These are phyloP conservation scores for Mycena latifolia DNA, from an alignment of 768 basidiomycete genomes.

Conservation along the genomic window DNA sequence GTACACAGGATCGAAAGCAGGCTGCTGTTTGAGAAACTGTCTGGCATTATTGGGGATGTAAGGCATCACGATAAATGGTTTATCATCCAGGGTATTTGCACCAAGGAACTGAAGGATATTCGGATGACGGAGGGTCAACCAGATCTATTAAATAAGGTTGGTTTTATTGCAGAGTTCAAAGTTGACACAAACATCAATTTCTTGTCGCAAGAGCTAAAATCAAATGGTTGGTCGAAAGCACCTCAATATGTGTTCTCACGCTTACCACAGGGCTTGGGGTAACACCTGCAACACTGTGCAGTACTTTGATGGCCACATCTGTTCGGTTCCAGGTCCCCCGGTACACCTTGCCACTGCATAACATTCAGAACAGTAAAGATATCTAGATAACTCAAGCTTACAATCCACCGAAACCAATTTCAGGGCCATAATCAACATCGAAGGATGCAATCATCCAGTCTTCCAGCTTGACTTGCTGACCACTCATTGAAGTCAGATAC, in stretches of 20 bases:
- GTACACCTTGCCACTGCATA: conserved; percentile 14
- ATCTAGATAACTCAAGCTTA: neutral
- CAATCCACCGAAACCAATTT: neutral
- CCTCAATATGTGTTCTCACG: neutral
- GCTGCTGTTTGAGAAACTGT: neutral
- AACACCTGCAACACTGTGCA: too few relatives aligned
- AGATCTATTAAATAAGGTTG: too few relatives aligned
- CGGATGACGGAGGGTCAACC: conserved; percentile 35
- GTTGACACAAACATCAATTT: too few relatives aligned
- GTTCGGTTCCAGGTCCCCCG: conserved; percentile 20
- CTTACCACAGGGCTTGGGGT: neutral
- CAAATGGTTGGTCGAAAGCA: neutral
- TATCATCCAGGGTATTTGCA: too few relatives aligned
- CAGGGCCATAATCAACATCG: neutral
- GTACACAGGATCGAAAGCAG: neutral
- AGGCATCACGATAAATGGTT: too few relatives aligned
- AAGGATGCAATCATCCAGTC: neutral
- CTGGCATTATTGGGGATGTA: conserved; percentile 2
- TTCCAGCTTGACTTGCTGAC: neutral
- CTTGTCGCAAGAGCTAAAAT: neutral
- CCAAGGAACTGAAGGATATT: too few relatives aligned
- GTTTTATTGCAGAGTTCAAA: neutral
- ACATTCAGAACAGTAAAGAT: neutral
- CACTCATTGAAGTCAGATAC: too few relatives aligned
- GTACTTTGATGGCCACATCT: conserved; percentile 20